Evolutionary conservation across 2,329 filamentous ascomycete species (phyloP), one percentile per base, ranked within the genome.

Genomic region (Teratosphaeria nubilosa): DNA sequence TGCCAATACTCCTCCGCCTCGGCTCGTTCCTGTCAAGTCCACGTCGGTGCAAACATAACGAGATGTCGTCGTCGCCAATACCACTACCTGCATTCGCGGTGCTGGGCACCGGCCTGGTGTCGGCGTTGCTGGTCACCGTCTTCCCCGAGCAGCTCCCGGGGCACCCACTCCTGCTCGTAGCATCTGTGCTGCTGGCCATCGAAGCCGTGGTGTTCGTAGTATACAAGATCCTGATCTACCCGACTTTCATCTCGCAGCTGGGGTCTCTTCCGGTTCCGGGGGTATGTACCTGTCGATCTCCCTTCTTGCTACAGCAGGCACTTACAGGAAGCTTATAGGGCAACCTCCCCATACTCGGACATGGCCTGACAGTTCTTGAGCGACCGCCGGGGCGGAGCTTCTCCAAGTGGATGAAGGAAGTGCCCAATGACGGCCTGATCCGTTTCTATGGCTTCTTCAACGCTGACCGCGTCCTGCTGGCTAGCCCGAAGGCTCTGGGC

Each of bases 401-500:
- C 51, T 65, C 73, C 9, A 62, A 65, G 34, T 69, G 72, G 62
- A 69, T 76, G 59, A 73, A 72, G 51, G 65, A 70, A 2, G 68
- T 72, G 16, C 71, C 73, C 6, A 74, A 76, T 56, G 68, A 76
- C 6, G 75, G 74, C 22, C 57, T 78, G 25, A 72, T 77, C 31
- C 64, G 70, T 30, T 74, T 71, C 20, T 67, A 71, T 11, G 69
- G 72, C 55, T 70, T 75, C 57, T 72, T 76, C 58, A 67, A 76
- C 57, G 57, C 57, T 5, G 70, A 74, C 45, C 66, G 71, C 32
- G 34, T 53, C 5, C 22, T 53, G 25, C 14, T 53, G 5, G 69
- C 70, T 14, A 75, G 77, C 2, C 63, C 82, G 5, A 71, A 76
- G n/a, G 80, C 81, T 37, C 71, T 82, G 11, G 74, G 51, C 22